Conservation (phyloP, 495 filamentous ascomycete species). For the Aspergillus heteromorphus region DNA sequence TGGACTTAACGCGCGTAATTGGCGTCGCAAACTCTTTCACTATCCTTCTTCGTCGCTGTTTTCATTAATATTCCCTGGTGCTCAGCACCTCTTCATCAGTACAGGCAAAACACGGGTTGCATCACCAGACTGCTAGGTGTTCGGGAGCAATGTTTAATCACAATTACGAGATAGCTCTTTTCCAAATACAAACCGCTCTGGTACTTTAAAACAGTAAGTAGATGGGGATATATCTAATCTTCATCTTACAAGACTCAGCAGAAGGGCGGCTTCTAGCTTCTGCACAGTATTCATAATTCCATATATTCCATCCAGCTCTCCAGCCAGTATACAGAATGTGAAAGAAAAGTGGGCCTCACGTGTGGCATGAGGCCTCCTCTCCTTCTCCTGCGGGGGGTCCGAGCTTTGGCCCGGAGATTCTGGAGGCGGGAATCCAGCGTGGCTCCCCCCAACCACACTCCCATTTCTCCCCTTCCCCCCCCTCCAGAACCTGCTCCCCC, state of each 20-base stretch:
- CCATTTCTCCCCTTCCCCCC: conserved; percentile 12
- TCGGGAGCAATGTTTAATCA: not conserved
- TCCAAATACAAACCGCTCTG: no score
- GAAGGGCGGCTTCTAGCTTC: no score
- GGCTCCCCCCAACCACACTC: not conserved
- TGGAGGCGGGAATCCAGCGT: conserved; percentile 1
- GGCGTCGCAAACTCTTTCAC: no score
- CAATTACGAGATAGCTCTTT: no score
- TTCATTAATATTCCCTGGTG: not conserved
- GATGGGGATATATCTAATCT: no score
- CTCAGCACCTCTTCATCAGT: not conserved
- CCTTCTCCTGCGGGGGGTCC: conserved; percentile 1
- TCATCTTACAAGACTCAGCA: no score
- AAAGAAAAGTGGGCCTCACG: not conserved
- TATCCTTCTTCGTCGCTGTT: not conserved
- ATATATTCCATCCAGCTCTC: no score
- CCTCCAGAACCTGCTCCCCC: not conserved
- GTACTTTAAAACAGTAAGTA: no score
- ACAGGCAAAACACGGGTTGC: not conserved
- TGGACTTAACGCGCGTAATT: not conserved
- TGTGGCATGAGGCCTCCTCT: no score
- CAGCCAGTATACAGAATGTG: no score
- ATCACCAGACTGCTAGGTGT: not conserved
- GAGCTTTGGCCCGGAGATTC: conserved; percentile 11
- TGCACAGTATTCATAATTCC: no score